phyloP scores from a whole-genome alignment of 2,329 filamentous ascomycete genomes.

The Corynespora cassiicola region DNA sequence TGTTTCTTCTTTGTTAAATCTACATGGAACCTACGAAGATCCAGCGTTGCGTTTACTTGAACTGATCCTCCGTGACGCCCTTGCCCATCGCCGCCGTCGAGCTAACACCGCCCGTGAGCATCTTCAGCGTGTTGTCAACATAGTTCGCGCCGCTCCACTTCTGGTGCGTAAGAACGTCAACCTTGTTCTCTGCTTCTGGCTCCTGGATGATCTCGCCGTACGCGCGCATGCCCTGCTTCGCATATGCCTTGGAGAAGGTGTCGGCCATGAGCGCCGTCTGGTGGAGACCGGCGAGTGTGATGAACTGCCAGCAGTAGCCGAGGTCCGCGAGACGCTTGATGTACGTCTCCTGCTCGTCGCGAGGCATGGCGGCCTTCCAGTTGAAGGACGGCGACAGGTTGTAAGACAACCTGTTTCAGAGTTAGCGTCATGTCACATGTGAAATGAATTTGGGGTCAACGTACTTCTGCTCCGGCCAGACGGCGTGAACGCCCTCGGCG shows the following conservation, averaged over 20 bases:
- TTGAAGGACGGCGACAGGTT: slow-evolving; percentile 99
- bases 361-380: slow-evolving; percentile 97
- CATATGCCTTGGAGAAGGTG: slow-evolving; percentile 84
- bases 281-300: slow-evolving; percentile 97
- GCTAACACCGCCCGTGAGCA: slow-evolving; percentile 92
- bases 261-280: slow-evolving; percentile 92
- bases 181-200: slow-evolving; percentile 87
- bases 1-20: no score
- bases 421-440: slow-evolving; percentile 9
- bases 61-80: slow-evolving; percentile 98
- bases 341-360: slow-evolving; percentile 94
- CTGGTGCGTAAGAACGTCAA: slow-evolving; percentile 98
- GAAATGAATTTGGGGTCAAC: slow-evolving; percentile 38
- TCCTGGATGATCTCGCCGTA: slow-evolving; percentile 98
- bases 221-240: slow-evolving; percentile 86
- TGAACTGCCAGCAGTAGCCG: slow-evolving; percentile 99
- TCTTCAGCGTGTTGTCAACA: slow-evolving; percentile 92
- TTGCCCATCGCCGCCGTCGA: slow-evolving; percentile 96
- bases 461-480: slow-evolving; percentile 95
- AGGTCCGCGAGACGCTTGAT: slow-evolving; percentile 85
- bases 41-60: slow-evolving; percentile 58
- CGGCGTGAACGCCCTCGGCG: slow-evolving; percentile 88
- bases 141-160: slow-evolving; percentile 95
- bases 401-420: slow-evolving; percentile 78
- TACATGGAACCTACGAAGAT: background rate